Conservation (phyloP, 495 filamentous ascomycete species). For the Aspergillus avenaceus region DNA sequence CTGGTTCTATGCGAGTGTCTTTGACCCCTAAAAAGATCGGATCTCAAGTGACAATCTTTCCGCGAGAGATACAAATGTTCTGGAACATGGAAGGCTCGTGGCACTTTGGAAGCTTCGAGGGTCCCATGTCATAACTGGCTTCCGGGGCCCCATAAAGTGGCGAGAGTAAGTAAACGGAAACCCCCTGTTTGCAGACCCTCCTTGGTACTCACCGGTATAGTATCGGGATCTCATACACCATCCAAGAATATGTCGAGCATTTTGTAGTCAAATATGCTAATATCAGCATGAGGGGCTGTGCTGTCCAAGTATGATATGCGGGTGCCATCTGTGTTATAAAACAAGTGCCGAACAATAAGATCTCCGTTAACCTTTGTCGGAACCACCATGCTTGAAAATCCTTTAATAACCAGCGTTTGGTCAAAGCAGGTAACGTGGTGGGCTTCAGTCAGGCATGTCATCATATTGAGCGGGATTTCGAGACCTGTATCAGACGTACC, state of each 20-base stretch:
- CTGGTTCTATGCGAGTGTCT: too few species aligned
- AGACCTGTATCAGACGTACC: conserved; percentile 11
- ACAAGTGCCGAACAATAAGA: conserved; percentile 22
- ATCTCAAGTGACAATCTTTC: too few species aligned
- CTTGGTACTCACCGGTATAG: background rate
- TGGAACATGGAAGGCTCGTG: too few species aligned
- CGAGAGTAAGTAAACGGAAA: too few species aligned
- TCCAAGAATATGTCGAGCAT: conserved; percentile 7
- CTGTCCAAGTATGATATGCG: conserved; percentile 10
- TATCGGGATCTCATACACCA: conserved; percentile 7
- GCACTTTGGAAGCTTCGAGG: too few species aligned
- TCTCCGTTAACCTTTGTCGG: conserved; percentile 11
- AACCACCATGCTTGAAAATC: conserved; percentile 26
- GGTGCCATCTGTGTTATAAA: conserved; percentile 17
- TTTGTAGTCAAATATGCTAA: conserved; percentile 8
- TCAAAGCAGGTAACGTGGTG: conserved; percentile 3
- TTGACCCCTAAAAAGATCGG: too few species aligned
- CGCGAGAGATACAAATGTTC: too few species aligned
- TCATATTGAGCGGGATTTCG: conserved; percentile 16
- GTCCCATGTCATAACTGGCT: too few species aligned
- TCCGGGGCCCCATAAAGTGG: too few species aligned
- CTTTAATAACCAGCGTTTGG: conserved; percentile 21
- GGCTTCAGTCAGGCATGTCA: conserved; percentile 8
- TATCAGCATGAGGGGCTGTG: conserved; percentile 4
- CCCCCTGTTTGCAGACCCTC: too few species aligned